Evolutionary conservation across 192 early-diverging fungal genomes (phyloP).

Genomic region (Umbelopsis sp.): DNA sequence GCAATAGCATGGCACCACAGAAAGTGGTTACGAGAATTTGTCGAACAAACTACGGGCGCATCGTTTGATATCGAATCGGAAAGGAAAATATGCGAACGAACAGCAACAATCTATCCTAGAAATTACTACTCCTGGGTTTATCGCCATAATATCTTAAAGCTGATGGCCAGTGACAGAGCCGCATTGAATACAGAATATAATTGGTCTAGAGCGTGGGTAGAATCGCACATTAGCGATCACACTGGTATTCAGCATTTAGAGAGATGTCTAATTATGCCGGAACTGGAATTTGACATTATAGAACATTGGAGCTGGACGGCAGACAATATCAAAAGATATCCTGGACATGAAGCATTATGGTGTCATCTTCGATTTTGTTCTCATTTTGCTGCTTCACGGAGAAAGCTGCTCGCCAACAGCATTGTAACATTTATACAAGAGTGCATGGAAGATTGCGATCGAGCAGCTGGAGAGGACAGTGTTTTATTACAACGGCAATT

Average conservation of each 20-base stretch:
- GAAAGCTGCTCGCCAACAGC: not conserved
- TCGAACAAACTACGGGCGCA: not conserved
- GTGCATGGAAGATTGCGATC: not conserved
- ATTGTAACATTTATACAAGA: not conserved
- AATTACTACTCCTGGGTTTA: conserved; percentile 59
- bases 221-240: conserved; percentile 52
- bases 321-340: conserved; percentile 40
- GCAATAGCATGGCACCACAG: conserved; percentile 55
- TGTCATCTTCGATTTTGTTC: conserved; percentile 50
- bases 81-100: conserved; percentile 32
- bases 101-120: conserved; percentile 49
- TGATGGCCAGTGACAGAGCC: conserved; percentile 21
- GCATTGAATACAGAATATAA: conserved; percentile 21
- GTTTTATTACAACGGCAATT: conserved; percentile 13
- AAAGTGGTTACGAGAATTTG: conserved; percentile 24
- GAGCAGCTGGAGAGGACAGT: not conserved
- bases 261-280: conserved; percentile 32
- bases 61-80: conserved; percentile 29
- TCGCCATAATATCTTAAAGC: conserved; percentile 49
- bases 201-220: conserved; percentile 21
- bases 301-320: conserved; percentile 29
- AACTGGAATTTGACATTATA: not conserved
- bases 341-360: conserved; percentile 58
- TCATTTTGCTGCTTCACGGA: not conserved
- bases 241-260: conserved; percentile 50